These are phyloP conservation scores for Tylopilus vinaceipallidus DNA, from an alignment of 768 basidiomycete genomes.

Conservation along the genomic window DNA sequence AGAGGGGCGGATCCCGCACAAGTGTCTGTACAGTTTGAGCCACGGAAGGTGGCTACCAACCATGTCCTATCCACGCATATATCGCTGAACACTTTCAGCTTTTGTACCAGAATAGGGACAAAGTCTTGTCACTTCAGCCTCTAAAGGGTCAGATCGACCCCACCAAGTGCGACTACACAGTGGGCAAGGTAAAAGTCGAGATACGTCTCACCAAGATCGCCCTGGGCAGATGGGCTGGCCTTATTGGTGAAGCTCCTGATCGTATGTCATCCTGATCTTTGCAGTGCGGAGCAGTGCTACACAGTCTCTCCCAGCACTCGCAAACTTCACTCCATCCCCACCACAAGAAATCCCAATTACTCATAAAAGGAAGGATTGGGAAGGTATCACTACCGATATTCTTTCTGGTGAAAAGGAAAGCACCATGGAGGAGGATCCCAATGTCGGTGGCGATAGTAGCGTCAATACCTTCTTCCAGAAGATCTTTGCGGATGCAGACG, in stretches of 20 bases:
- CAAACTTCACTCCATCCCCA: slow-evolving; percentile 32
- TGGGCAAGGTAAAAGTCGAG: slow-evolving; percentile 89
- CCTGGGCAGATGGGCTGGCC: slow-evolving; percentile 67
- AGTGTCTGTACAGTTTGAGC: slow-evolving; percentile 61
- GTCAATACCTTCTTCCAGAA: slow-evolving; percentile 90
- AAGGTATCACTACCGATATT: slow-evolving; percentile 69
- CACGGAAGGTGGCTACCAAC: slow-evolving; percentile 53
- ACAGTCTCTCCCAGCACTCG: slow-evolving; percentile 15
- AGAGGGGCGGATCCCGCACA: slow-evolving; percentile 65
- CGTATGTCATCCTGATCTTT: slow-evolving; percentile 43
- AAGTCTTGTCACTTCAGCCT: slow-evolving; percentile 69
- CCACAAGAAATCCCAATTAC: slow-evolving; percentile 33
- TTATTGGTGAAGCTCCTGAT: slow-evolving; percentile 76
- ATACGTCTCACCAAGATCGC: slow-evolving; percentile 69
- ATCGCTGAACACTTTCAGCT: slow-evolving; percentile 12
- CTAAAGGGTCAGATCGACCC: slow-evolving; percentile 80
- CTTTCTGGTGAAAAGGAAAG: slow-evolving; percentile 68
- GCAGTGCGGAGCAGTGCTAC: background rate
- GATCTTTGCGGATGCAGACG: slow-evolving; percentile 87
- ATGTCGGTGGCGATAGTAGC: slow-evolving; percentile 83
- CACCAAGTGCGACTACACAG: slow-evolving; percentile 55
- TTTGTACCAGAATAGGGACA: slow-evolving; percentile 64
- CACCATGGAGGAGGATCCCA: slow-evolving; percentile 74
- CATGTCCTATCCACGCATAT: background rate
- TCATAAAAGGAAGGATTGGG: slow-evolving; percentile 81